phyloP scores from a whole-genome alignment of 2,329 filamentous ascomycete genomes.

The Fusarium proliferatum region DNA sequence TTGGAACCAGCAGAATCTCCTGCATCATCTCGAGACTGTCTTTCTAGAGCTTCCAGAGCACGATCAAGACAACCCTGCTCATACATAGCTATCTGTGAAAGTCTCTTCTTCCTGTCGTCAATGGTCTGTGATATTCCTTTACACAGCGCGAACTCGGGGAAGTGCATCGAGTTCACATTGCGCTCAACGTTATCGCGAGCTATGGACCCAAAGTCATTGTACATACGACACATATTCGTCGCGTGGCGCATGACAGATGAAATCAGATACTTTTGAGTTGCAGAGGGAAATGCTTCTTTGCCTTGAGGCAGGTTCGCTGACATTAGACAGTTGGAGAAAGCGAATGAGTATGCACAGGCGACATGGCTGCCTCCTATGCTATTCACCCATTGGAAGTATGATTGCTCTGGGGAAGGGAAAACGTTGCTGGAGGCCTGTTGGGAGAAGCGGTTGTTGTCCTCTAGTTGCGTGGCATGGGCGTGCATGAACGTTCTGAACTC shows the following conservation, averaged over 20 bases:
- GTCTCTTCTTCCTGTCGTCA: accelerated
- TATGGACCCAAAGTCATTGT: neutral
- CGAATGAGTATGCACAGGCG: neutral
- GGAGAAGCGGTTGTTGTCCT: neutral
- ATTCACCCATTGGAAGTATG: neutral
- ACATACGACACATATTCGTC: neutral
- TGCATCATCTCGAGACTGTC: too few species aligned
- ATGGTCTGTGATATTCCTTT: accelerated
- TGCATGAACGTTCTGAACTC: neutral
- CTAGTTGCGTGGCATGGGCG: neutral
- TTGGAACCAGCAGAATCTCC: too few species aligned
- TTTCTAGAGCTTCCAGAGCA: neutral
- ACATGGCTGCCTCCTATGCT: neutral
- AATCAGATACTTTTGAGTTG: neutral
- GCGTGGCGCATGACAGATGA: neutral
- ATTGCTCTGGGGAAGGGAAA: neutral
- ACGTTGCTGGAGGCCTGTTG: neutral
- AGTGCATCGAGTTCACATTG: neutral
- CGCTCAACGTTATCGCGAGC: neutral
- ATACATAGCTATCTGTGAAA: neutral
- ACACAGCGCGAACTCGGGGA: neutral
- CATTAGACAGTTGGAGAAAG: neutral
- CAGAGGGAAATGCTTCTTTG: neutral
- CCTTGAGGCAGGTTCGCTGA: neutral
- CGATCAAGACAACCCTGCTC: neutral